Conservation (phyloP, 176 grass and related monocot genomes). For the Zoysia pacifica region DNA sequence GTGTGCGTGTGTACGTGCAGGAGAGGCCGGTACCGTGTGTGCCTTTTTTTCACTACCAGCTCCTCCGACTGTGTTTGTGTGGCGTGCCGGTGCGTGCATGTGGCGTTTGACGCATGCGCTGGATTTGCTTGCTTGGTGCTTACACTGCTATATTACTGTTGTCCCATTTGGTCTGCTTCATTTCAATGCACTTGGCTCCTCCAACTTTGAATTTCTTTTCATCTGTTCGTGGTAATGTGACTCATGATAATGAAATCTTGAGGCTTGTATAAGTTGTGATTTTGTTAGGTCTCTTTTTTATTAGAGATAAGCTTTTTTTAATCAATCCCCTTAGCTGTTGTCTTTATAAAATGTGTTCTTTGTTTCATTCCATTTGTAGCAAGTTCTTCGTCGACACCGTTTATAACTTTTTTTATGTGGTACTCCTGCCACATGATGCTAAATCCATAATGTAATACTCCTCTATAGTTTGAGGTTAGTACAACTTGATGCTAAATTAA, state of each 20-base stretch:
- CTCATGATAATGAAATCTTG: too few relatives aligned
- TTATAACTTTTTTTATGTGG: not conserved
- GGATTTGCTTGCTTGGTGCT: constrained; percentile 49
- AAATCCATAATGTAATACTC: too few relatives aligned
- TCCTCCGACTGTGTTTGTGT: constrained; percentile 32
- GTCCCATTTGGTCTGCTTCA: constrained; percentile 15
- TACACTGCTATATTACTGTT: constrained; percentile 5
- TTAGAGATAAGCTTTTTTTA: too few relatives aligned
- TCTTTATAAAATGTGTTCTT: not conserved
- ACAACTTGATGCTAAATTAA: too few relatives aligned
- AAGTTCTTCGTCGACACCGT: not conserved
- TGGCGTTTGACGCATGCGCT: constrained; percentile 38
- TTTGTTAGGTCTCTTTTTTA: too few relatives aligned
- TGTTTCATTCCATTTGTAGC: not conserved
- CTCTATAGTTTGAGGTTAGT: too few relatives aligned
- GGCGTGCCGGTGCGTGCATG: constrained; percentile 28
- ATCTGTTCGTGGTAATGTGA: not conserved
- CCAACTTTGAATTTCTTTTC: not conserved
- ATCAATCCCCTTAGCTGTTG: too few relatives aligned
- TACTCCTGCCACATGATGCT: not conserved
- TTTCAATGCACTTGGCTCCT: not conserved
- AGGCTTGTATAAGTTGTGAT: too few relatives aligned
- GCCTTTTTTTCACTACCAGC: constrained; percentile 39
- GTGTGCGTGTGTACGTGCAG: not conserved
- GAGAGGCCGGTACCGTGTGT: constrained; percentile 44